A percentile compares a stretch with the other conserved stretches of the same genome.
phyloP scores from a whole-genome alignment of 1,139 yeast species.

The Zygoascus meyerae region DNA sequence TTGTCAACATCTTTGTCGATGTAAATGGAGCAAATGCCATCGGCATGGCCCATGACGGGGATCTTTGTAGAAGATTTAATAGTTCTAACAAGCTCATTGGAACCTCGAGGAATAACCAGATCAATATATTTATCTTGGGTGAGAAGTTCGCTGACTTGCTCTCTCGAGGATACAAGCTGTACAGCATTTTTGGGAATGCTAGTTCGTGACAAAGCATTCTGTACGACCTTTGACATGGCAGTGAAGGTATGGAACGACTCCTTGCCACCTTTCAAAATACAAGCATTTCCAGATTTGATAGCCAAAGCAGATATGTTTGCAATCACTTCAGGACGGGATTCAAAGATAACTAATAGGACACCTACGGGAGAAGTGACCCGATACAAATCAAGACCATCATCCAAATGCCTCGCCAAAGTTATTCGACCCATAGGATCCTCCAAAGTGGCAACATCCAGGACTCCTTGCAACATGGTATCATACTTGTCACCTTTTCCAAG shows the following conservation, averaged over 20 bases:
- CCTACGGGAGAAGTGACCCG: constrained; percentile 93
- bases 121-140: constrained; percentile 87
- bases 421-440: constrained; percentile 88
- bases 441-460: constrained; percentile 79
- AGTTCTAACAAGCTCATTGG: constrained; percentile 79
- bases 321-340: constrained; percentile 96
- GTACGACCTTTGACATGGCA: constrained; percentile 70
- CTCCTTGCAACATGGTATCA: constrained; percentile 91
- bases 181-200: constrained; percentile 79
- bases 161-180: constrained; percentile 81
- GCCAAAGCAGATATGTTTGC: constrained; percentile 96
- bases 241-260: constrained; percentile 82
- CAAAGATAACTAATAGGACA: constrained; percentile 85
- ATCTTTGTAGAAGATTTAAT: constrained; percentile 86
- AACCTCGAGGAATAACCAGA: constrained; percentile 94
- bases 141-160: constrained; percentile 79
- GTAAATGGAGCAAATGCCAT: constrained; percentile 89
- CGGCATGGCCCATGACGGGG: constrained; percentile 98
- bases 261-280: constrained; percentile 95
- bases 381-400: constrained; percentile 76
- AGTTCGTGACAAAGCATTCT: constrained; percentile 47
- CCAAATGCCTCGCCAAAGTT: constrained; percentile 75
- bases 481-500: constrained; percentile 75
- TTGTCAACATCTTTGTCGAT: constrained; percentile 72
- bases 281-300: constrained; percentile 86